Evolutionary conservation across 768 basidiomycete genomes (phyloP).

Genomic region (Chalciporus sphaerocephalus): DNA sequence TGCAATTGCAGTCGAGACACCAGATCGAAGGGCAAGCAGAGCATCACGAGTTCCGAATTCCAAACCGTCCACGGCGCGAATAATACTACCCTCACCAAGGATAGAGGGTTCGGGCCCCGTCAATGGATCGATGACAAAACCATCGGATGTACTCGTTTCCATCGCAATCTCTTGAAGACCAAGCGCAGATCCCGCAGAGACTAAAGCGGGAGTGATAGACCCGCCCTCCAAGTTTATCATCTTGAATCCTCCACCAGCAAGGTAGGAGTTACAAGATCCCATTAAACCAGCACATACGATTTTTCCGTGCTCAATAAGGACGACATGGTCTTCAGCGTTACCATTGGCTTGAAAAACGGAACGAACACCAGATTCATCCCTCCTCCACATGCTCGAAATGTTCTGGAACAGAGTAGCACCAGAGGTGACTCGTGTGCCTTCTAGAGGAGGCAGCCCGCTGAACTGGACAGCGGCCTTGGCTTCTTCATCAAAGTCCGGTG

Average conservation of each 20-base stretch:
- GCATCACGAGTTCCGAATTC: slow-evolving; percentile 50
- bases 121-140: slow-evolving; percentile 49
- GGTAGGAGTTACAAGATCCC: slow-evolving; percentile 10
- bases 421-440: slow-evolving; percentile 31
- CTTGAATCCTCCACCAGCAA: slow-evolving; percentile 6
- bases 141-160: slow-evolving; percentile 68
- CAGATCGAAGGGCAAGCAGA: slow-evolving; percentile 65
- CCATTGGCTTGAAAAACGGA: slow-evolving; percentile 11
- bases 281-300: slow-evolving; percentile 44
- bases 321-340: slow-evolving; percentile 24
- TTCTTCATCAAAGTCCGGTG: slow-evolving; percentile 61
- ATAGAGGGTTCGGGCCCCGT: slow-evolving; percentile 29
- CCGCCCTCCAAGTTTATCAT: slow-evolving; percentile 59
- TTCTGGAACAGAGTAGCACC: slow-evolving; percentile 48
- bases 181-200: slow-evolving; percentile 57
- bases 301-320: slow-evolving; percentile 51
- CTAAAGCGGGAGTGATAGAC: slow-evolving; percentile 54
- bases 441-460: slow-evolving; percentile 68
- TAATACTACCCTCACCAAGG: slow-evolving; percentile 38
- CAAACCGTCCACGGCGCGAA: slow-evolving; percentile 62
- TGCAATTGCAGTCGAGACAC: slow-evolving; percentile 66
- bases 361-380: slow-evolving; percentile 21
- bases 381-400: slow-evolving; percentile 38
- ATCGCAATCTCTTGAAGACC: slow-evolving; percentile 65
- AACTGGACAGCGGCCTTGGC: slow-evolving; percentile 51